A percentile compares a stretch with the other conserved stretches of the same genome.
Conservation (phyloP, 345 rosid genomes). For the Gossypium anomalum region DNA sequence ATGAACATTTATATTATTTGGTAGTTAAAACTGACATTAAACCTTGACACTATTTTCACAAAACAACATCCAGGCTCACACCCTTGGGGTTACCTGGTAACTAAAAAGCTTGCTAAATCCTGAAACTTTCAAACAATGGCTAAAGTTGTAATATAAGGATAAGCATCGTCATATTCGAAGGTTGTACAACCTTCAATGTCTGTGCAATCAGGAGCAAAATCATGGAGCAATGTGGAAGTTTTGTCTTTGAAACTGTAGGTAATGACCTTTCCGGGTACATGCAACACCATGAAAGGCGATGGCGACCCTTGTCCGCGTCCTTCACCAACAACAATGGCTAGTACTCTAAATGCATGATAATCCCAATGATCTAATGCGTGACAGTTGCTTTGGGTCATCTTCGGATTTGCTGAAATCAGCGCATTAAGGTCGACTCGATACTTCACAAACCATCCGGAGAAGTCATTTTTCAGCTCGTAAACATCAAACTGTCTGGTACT, state of each 20-base stretch:
- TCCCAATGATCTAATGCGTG: not conserved
- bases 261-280: conserved; percentile 8
- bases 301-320: conserved; percentile 8
- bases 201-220: conserved; percentile 11
- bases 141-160: not conserved
- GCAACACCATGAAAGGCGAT: conserved; percentile 4
- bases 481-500: conserved; percentile 24
- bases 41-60: not conserved
- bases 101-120: not conserved
- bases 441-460: conserved; percentile 37
- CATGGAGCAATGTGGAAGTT: conserved; percentile 1
- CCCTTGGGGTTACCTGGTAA: too few species aligned
- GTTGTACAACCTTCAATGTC: not conserved
- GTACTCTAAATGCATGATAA: conserved; percentile 18
- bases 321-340: conserved; percentile 25
- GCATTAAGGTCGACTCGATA: conserved; percentile 28
- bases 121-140: not conserved
- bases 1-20: not conserved
- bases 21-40: not conserved
- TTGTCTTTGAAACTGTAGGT: conserved; percentile 5
- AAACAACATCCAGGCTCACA: too few species aligned
- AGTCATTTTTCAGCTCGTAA: conserved; percentile 31
- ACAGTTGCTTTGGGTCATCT: conserved; percentile 21
- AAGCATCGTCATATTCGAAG: not conserved
- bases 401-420: conserved; percentile 29